These are phyloP conservation scores for Candida michaelii DNA, from an alignment of 805 yeast genomes.

Conservation along the genomic window DNA sequence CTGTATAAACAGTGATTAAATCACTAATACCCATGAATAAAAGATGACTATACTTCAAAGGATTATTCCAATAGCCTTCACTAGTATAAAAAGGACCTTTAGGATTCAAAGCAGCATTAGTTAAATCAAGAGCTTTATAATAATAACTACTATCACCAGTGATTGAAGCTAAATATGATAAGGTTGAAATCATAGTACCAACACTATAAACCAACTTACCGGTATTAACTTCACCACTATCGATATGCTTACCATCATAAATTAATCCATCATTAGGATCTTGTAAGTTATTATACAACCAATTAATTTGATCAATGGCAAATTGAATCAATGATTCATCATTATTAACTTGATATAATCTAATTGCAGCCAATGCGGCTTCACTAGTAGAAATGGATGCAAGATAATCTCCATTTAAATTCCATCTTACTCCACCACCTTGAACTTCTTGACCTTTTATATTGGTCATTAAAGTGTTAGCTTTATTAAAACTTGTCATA, in stretches of 20 bases:
- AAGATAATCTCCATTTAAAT: slow-evolving; percentile 19
- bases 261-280: slow-evolving; percentile 25
- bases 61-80: slow-evolving; percentile 24
- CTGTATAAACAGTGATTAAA: slow-evolving; percentile 16
- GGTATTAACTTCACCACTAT: slow-evolving; percentile 19
- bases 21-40: slow-evolving; percentile 25
- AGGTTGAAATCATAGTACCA: slow-evolving; percentile 24
- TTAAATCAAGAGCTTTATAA: slow-evolving; percentile 19
- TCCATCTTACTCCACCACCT: slow-evolving; percentile 27
- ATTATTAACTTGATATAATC: slow-evolving; percentile 17
- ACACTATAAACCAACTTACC: slow-evolving; percentile 27
- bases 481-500: slow-evolving; percentile 17
- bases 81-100: slow-evolving; percentile 19
- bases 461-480: slow-evolving; percentile 4
- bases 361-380: slow-evolving; percentile 28
- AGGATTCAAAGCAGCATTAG: slow-evolving; percentile 17
- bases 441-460: slow-evolving; percentile 28
- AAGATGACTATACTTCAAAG: slow-evolving; percentile 21
- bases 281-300: slow-evolving; percentile 11
- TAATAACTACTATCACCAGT: slow-evolving; percentile 18
- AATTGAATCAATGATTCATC: slow-evolving; percentile 18
- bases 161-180: slow-evolving; percentile 17
- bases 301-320: slow-evolving; percentile 18
- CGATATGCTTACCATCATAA: slow-evolving; percentile 22
- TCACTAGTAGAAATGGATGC: slow-evolving; percentile 32